Percentiles rank a stretch among this genome's conserved stretches.
Conservation (phyloP, 2,329 filamentous ascomycete genomes). For the Penicillium olsonii region DNA sequence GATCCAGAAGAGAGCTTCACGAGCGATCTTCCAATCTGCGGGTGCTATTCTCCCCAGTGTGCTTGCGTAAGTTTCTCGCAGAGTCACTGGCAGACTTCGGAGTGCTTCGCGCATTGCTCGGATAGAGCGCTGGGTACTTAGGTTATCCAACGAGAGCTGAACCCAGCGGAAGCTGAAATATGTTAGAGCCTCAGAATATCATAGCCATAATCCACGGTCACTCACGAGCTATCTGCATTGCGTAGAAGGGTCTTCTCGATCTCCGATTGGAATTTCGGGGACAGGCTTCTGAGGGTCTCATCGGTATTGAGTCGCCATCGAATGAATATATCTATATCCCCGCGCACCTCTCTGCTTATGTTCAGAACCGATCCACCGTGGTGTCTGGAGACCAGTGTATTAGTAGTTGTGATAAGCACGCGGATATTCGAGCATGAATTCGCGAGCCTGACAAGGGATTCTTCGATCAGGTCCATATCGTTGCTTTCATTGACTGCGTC, state of each 20-base stretch:
- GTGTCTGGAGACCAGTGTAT: background rate
- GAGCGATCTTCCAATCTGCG: slow-evolving; percentile 14
- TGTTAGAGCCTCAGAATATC: background rate
- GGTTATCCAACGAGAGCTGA: slow-evolving; percentile 22
- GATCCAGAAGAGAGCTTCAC: slow-evolving; percentile 21
- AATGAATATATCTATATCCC: slow-evolving; percentile 18
- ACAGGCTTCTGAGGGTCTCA: slow-evolving; percentile 5
- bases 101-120: slow-evolving; percentile 19
- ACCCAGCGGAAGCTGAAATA: slow-evolving; percentile 22
- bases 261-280: slow-evolving; percentile 13
- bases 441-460: slow-evolving; percentile 14
- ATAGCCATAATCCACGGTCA: background rate
- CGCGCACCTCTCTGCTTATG: slow-evolving; percentile 13
- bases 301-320: slow-evolving; percentile 14
- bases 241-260: slow-evolving; percentile 12
- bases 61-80: slow-evolving; percentile 20
- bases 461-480: slow-evolving; percentile 12
- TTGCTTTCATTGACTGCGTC: slow-evolving; percentile 24
- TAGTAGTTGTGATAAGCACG: slow-evolving; percentile 20
- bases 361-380: slow-evolving; percentile 2
- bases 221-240: slow-evolving; percentile 22
- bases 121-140: slow-evolving; percentile 18
- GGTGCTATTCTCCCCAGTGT: slow-evolving; percentile 15
- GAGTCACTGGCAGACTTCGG: slow-evolving; percentile 14
- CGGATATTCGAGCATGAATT: slow-evolving; percentile 12